Evolutionary conservation across 192 early-diverging fungal genomes (phyloP).

Genomic region (Bifiguratus adelaidae): DNA sequence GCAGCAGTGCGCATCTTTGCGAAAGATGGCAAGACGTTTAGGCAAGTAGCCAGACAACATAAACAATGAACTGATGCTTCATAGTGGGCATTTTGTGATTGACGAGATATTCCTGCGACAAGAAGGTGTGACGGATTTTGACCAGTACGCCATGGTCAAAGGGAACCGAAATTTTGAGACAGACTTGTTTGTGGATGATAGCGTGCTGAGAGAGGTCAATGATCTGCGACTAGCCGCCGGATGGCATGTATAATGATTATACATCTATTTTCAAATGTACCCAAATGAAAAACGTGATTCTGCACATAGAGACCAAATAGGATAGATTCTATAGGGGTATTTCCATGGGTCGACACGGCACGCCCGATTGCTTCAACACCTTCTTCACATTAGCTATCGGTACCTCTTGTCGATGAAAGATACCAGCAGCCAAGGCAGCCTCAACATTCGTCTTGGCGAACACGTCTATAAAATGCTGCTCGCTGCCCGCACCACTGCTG

Average conservation of each 20-base stretch:
- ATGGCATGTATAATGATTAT: too few species aligned
- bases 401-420: slow-evolving; percentile 95
- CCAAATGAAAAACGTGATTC: too few species aligned
- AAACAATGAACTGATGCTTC: slow-evolving; percentile 2
- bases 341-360: too few species aligned
- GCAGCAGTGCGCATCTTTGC: slow-evolving; percentile 52
- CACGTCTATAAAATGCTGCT: slow-evolving; percentile 82
- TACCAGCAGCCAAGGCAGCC: slow-evolving; percentile 95
- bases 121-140: slow-evolving; percentile 61
- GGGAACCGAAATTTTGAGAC: slow-evolving; percentile 44
- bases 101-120: slow-evolving; percentile 70
- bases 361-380: slow-evolving; percentile 37
- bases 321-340: too few species aligned
- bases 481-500: slow-evolving; percentile 82
- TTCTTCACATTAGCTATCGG: slow-evolving; percentile 80
- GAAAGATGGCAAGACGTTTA: slow-evolving; percentile 41
- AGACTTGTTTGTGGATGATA: slow-evolving; percentile 55
- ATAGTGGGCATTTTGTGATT: slow-evolving; percentile 60
- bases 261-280: too few species aligned
- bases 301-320: too few species aligned
- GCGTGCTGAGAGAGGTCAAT: too few species aligned
- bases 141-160: slow-evolving; percentile 49
- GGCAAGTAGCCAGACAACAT: slow-evolving; percentile 5
- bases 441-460: slow-evolving; percentile 83
- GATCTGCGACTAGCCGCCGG: too few species aligned